Evolutionary conservation across 2,329 filamentous ascomycete genomes (phyloP), one percentile per base, ranked within the genome.

Genomic region (Colletotrichum sublineola): DNA sequence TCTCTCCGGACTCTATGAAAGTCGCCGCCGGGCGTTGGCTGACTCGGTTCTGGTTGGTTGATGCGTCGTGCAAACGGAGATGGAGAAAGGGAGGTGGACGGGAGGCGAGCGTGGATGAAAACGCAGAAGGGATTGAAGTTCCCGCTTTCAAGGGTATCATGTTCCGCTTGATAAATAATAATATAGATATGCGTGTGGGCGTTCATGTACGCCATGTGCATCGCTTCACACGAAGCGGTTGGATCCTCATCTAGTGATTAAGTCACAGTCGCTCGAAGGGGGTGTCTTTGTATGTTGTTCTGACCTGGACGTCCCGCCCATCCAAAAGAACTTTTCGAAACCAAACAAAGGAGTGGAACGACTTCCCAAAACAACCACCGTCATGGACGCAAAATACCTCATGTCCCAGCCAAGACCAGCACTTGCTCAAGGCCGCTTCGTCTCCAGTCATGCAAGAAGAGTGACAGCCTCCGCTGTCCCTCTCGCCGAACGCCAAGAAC

Each of bases 361-460:
- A 42, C 11, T 44, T 24, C n/a, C 12, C 5, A 53, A 20, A 55
- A 40, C 20, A 33, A 29, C 40, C 50, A 40, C 40, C 33, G 18
- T 4, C 40, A 15, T 20, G 14, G 36, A 20, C 29, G 31, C 44
- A 15, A 31, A 64, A 50, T 63, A 36, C 15, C 36, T 14, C 55
- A 24, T 55, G 20, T 40, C 42, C n/a, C n/a, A 42, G 60, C 60
- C 69, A 64, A 64, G 69, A 69, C 53, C 69, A 64, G 66, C 69
- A 64, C 69, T 72, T 72, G 66, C 60, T 72, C 69, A n/a, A 60
- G 66, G 66, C 66, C 58, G 20, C 33, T 46, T n/a, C 68, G 20
- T 58, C 40, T 5, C 44, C 53, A 53, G 38, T 57, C 56, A 48
- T 44, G 31, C 31, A 56, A 50, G 18, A 40, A 57, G 20, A 57